A percentile compares a stretch with the other conserved stretches of the same genome.
Conservation (phyloP, 1,139 yeast species). For the Kluyveromyces sp. region DNA sequence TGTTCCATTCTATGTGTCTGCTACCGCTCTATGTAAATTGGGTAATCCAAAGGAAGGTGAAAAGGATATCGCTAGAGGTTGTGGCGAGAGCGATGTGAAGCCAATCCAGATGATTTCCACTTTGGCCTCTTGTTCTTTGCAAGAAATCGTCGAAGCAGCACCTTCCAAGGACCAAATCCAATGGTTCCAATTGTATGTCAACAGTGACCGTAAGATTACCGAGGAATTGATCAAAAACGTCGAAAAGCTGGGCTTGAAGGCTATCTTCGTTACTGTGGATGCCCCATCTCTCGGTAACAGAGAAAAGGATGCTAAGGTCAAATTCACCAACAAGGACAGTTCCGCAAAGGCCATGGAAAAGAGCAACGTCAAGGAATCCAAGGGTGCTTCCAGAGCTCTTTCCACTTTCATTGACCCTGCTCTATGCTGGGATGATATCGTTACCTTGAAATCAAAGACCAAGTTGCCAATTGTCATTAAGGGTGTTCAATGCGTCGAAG, state of each 20-base stretch:
- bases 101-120: slow-evolving; percentile 79
- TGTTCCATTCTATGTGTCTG: slow-evolving; percentile 70
- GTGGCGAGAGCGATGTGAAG: slow-evolving; percentile 54
- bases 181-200: slow-evolving; percentile 90
- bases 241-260: slow-evolving; percentile 67
- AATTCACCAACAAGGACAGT: slow-evolving; percentile 38
- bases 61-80: slow-evolving; percentile 64
- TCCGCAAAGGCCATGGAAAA: slow-evolving; percentile 23
- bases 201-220: slow-evolving; percentile 58
- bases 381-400: slow-evolving; percentile 85
- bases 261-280: slow-evolving; percentile 81
- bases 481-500: slow-evolving; percentile 68
- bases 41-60: slow-evolving; percentile 78
- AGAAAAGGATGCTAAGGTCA: slow-evolving; percentile 54
- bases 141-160: slow-evolving; percentile 60
- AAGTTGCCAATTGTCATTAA: slow-evolving; percentile 47
- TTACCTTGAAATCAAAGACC: slow-evolving; percentile 34
- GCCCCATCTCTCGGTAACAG: slow-evolving; percentile 94
- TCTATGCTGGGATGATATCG: slow-evolving; percentile 46
- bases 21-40: slow-evolving; percentile 73
- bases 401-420: slow-evolving; percentile 81
- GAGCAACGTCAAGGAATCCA: slow-evolving; percentile 42
- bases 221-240: slow-evolving; percentile 58
- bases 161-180: slow-evolving; percentile 42
- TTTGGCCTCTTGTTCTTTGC: slow-evolving; percentile 65